Evolutionary conservation across 345 rosid genomes (phyloP).

Genomic region (Abelmoschus esculentus): DNA sequence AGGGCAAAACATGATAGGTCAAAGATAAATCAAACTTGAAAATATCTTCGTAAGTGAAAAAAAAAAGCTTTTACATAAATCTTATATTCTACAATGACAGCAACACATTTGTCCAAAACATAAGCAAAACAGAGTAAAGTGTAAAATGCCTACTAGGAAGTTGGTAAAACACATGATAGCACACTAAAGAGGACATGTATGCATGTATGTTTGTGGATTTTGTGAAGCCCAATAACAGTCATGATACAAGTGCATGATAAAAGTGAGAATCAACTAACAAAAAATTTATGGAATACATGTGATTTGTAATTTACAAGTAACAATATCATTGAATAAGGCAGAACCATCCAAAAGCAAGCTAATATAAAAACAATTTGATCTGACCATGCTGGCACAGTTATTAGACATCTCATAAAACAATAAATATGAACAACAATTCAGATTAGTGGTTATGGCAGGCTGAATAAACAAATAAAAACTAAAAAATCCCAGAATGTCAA

Average conservation of each 20-base stretch:
- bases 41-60: no score
- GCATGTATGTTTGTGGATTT: no score
- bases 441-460: background rate
- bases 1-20: background rate
- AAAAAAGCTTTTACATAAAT: background rate
- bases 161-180: background rate
- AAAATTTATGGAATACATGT: background rate
- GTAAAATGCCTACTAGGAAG: background rate
- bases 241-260: background rate
- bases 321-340: background rate
- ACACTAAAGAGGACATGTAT: no score
- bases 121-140: background rate
- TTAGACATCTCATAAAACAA: background rate
- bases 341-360: constrained; percentile 1
- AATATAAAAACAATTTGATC: background rate
- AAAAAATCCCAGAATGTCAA: background rate
- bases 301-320: background rate
- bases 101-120: background rate
- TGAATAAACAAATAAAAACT: background rate
- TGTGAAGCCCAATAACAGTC: background rate
- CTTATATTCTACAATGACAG: background rate
- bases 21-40: no score
- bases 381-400: background rate
- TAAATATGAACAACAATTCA: background rate
- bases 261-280: constrained; percentile 3